Evolutionary conservation across 352 stramenopile species (phyloP).

Genomic region (Pythium sukuiense): DNA sequence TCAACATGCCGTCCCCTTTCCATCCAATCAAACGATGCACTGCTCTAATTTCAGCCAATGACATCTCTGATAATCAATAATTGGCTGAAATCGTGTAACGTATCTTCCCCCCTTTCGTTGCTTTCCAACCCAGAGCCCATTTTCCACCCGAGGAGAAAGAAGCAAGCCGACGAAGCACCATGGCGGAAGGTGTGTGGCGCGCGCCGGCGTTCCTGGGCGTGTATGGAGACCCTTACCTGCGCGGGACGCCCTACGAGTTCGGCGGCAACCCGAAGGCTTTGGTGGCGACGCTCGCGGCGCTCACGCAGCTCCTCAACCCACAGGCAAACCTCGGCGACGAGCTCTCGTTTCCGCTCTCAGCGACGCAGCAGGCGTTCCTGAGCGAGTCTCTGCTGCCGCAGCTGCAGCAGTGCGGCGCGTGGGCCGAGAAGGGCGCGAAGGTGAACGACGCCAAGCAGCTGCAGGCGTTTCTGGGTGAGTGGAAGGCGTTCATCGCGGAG

Average conservation of each 20-base stretch:
- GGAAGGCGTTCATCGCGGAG: constrained; percentile 53
- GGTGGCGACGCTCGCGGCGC: constrained; percentile 41
- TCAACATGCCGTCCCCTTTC: not conserved
- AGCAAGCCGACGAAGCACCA: constrained; percentile 8
- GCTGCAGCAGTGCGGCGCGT: constrained; percentile 48
- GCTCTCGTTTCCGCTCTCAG: constrained; percentile 44
- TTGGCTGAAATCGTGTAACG: not conserved
- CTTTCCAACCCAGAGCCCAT: constrained; percentile 3
- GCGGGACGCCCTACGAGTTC: constrained; percentile 74
- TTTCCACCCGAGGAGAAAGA: constrained; percentile 20
- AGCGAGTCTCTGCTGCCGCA: constrained; percentile 50
- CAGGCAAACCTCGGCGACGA: constrained; percentile 19
- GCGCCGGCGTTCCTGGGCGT: constrained; percentile 66
- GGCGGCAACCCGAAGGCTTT: constrained; percentile 71
- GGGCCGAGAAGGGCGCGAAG: constrained; percentile 56
- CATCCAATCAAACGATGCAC: not conserved
- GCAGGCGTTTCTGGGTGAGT: constrained; percentile 65
- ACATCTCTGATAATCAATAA: not conserved
- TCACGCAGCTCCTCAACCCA: constrained; percentile 43
- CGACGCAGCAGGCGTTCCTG: constrained; percentile 54
- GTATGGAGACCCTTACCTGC: constrained; percentile 81
- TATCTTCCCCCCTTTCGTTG: constrained; percentile 10
- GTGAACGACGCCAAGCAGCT: constrained; percentile 65
- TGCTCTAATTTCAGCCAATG: not conserved
- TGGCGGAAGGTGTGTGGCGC: constrained; percentile 55